A percentile compares a stretch with the other conserved stretches of the same genome.
These are phyloP conservation scores for Neonectria punicea DNA, from an alignment of 2,329 filamentous ascomycete genomes.

Conservation along the genomic window DNA sequence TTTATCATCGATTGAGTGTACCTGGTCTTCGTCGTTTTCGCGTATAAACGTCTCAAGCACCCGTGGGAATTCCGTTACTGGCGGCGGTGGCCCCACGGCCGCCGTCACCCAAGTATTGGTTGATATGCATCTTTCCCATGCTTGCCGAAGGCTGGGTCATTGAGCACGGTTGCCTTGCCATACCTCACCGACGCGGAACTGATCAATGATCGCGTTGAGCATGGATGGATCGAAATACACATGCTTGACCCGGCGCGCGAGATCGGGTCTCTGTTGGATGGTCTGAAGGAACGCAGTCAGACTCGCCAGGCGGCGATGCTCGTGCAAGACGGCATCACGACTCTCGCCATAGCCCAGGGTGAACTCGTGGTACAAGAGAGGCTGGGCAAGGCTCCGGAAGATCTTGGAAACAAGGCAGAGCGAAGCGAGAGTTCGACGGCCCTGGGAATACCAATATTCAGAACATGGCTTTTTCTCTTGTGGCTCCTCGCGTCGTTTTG, in stretches of 20 bases:
- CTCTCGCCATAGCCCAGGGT: constrained; percentile 5
- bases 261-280: constrained; percentile 9
- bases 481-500: background rate
- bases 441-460: constrained; percentile 5
- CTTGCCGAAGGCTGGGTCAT: background rate
- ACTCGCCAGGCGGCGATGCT: background rate
- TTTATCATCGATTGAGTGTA: too few relatives aligned
- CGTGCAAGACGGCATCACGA: background rate
- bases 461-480: background rate
- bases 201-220: too few relatives aligned
- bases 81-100: too few relatives aligned
- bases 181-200: too few relatives aligned
- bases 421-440: constrained; percentile 10
- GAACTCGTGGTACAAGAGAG: constrained; percentile 32
- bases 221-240: background rate
- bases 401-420: constrained; percentile 27
- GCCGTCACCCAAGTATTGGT: background rate
- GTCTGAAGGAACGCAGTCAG: constrained; percentile 25
- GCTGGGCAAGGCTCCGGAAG: constrained; percentile 16
- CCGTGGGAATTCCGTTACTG: too few relatives aligned
- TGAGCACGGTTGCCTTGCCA: background rate
- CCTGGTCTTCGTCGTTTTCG: too few relatives aligned
- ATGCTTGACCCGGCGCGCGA: constrained; percentile 18
- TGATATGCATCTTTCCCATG: background rate
- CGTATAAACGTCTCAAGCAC: too few relatives aligned